Percentiles rank a stretch among this genome's conserved stretches.
phyloP scores from a whole-genome alignment of 202 grass and related monocot species.

The Schoenoplectus tabernaemontani region DNA sequence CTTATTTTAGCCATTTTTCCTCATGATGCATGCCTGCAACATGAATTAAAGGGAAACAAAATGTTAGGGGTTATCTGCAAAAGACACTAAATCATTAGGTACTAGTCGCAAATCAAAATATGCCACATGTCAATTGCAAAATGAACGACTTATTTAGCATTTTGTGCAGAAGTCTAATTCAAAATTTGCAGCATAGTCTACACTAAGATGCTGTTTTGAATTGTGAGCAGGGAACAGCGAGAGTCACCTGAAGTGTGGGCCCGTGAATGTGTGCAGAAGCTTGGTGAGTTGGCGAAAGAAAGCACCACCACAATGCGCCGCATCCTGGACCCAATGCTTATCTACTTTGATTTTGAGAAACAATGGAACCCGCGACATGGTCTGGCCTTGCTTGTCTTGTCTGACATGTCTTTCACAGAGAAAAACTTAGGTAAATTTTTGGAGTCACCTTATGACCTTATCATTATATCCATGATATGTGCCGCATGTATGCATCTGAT shows the following conservation, averaged over 20 bases:
- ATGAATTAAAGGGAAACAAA: not conserved
- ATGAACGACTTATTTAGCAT: not conserved
- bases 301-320: slow-evolving; percentile 70
- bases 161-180: not conserved
- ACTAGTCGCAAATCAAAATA: slow-evolving; percentile 3
- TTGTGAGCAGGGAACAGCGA: slow-evolving; percentile 52
- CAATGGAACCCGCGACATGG: slow-evolving; percentile 66
- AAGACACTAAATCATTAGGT: not conserved
- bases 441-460: not conserved
- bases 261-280: slow-evolving; percentile 75
- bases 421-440: slow-evolving; percentile 61
- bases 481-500: not conserved
- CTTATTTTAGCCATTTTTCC: not conserved
- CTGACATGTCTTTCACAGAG: slow-evolving; percentile 66
- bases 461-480: not conserved
- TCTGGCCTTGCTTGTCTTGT: slow-evolving; percentile 73
- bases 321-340: slow-evolving; percentile 74
- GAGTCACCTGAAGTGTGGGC: slow-evolving; percentile 85
- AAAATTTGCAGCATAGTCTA: not conserved
- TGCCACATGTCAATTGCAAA: not conserved
- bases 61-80: not conserved
- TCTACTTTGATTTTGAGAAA: slow-evolving; percentile 70
- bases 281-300: slow-evolving; percentile 86
- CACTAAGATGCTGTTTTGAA: not conserved
- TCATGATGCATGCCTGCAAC: not conserved